Percentiles rank a stretch among this genome's conserved stretches.
phyloP scores from a whole-genome alignment of 2,329 filamentous ascomycete genomes.

The Trichophyton verrucosum region DNA sequence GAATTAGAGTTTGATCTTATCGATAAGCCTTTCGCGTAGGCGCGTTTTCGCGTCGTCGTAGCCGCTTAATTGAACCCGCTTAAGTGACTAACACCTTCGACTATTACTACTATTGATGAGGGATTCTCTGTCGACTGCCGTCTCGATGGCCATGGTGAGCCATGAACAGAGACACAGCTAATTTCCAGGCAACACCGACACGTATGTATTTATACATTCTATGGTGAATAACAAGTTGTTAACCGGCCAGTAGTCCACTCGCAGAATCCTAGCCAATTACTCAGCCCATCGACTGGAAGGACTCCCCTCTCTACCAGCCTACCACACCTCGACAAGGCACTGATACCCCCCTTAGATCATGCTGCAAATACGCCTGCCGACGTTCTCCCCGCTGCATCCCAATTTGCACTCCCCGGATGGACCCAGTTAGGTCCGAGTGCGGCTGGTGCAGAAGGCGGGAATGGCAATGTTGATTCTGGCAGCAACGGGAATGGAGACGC shows the following conservation, averaged over 20 bases:
- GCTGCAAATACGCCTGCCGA: neutral
- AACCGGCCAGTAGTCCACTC: neutral
- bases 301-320: slow-evolving; percentile 45
- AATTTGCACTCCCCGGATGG: neutral
- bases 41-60: neutral
- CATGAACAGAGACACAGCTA: slow-evolving; percentile 19
- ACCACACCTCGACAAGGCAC: slow-evolving; percentile 36
- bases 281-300: neutral
- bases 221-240: neutral
- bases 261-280: neutral
- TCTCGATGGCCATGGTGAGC: neutral
- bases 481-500: neutral
- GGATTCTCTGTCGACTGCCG: neutral
- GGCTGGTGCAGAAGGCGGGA: neutral
- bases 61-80: neutral
- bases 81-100: neutral
- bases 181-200: slow-evolving; percentile 21
- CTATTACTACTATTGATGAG: too few species aligned
- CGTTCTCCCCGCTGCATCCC: neutral
- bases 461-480: neutral
- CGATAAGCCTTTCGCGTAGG: neutral
- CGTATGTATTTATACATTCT: slow-evolving; percentile 17
- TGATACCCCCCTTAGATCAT: slow-evolving; percentile 4
- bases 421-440: neutral
- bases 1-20: neutral